Base-by-base conservation (phyloP, 2,329 filamentous ascomycete genomes). In the Hymenoscyphus repandus region DNA sequence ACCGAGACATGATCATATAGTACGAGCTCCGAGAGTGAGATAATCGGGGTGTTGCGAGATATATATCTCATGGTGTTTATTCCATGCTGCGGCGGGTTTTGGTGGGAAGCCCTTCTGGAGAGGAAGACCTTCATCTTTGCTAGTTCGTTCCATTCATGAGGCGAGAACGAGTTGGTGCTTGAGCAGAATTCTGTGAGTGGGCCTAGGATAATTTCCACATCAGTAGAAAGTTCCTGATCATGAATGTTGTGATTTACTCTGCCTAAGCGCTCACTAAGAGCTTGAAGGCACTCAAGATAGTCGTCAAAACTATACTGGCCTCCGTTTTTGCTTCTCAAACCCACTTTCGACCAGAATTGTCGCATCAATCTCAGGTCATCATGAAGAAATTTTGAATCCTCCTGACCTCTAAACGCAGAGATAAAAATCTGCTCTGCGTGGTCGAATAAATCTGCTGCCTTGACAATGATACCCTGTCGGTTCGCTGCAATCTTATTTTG, bases 351-450 rank as follows among this genome's bases (percentile, higher is more conserved):
- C 59, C 59, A 64, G 34, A 62, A 52, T 3, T 1, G 18, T 41
- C 51, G 50, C 44, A 55, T 42, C 11, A 6, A 15, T 42, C 39
- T 47, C 18, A 65, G 39, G 11, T 39, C 37, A 0, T 38, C 27
- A 37, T 65, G 62, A 1, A 67, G 30, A 40, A 67, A 66, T 17
- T 42, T 53, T 7, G 53, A 31, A 7, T 38, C 18, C 11, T 40
- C 31, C 27, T 57, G n/a, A 17, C 50, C 48, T 38, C 55, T 48
- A 34, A 67, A 67, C 9, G 64, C 65, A 2, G 63, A 48, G 18
- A 30, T 11, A 22, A 66, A 67, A 12, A 64, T 54, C 17, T 13
- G 1, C 31, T 63, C 56, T 12, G 55, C 20, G 22, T 62, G 58
- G 31, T 66, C 60, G 20, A 56, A 66, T 5, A 66, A 34, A 9